Evolutionary conservation across 352 stramenopile genomes (phyloP).

Genomic region (Globisporangium irregulare): DNA sequence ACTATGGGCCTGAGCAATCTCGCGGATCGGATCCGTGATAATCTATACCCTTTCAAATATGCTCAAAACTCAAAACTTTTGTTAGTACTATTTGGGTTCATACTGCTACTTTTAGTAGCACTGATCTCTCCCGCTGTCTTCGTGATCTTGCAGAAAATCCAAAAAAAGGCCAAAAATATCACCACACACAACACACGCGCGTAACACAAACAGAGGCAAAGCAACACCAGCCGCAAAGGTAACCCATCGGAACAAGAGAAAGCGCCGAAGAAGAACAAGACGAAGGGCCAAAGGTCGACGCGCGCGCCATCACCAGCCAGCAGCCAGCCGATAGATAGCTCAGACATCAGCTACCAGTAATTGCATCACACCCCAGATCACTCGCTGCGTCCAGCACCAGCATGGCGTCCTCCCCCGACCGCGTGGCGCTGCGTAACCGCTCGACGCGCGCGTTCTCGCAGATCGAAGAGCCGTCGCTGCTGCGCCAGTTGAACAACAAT

Average conservation of each 20-base stretch:
- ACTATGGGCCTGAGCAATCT: no score
- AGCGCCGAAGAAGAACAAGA: neutral
- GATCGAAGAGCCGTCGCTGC: constrained; percentile 45
- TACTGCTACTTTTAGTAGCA: no score
- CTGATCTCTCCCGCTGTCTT: no score
- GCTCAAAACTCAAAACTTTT: no score
- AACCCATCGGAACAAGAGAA: neutral
- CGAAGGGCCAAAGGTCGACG: neutral
- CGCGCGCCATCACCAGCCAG: neutral
- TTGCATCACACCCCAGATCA: no score
- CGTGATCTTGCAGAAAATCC: neutral
- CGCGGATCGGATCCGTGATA: no score
- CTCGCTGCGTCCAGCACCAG: neutral
- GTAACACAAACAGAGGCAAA: neutral
- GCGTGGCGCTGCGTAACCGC: constrained; percentile 21
- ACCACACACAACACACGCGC: neutral
- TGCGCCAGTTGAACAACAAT: constrained; percentile 25
- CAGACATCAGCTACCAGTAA: neutral
- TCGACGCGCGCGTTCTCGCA: constrained; percentile 61
- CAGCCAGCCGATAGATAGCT: no score
- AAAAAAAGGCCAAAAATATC: neutral
- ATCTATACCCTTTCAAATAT: no score
- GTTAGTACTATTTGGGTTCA: no score
- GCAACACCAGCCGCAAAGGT: neutral
- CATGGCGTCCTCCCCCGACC: constrained; percentile 5